Evolutionary conservation across 169 alveolate species (phyloP).

Genomic region (Plasmodium cynomolgi): DNA sequence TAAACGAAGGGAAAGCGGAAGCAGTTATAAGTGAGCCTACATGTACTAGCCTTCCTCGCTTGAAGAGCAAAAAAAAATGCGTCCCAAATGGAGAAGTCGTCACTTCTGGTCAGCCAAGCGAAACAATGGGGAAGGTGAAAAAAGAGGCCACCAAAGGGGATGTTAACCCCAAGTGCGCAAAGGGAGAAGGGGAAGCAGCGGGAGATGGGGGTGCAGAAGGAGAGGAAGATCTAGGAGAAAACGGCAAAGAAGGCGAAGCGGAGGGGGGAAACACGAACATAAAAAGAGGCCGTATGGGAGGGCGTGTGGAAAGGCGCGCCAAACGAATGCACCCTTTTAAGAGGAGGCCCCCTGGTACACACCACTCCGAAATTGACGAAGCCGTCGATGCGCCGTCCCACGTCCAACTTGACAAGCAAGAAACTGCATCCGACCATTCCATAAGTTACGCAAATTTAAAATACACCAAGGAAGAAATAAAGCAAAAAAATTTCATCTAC

Average conservation of each 20-base stretch:
- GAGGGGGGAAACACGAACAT: background rate
- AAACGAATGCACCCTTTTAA: background rate
- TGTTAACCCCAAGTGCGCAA: background rate
- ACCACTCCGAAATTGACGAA: background rate
- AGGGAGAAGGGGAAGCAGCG: background rate
- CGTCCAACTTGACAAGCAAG: slow-evolving; percentile 1
- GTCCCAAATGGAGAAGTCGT: background rate
- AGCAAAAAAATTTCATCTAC: slow-evolving; percentile 14
- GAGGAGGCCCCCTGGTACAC: background rate
- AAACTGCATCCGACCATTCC: slow-evolving; percentile 12
- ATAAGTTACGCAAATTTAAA: slow-evolving; percentile 37
- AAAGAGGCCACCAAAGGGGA: background rate
- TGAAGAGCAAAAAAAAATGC: background rate
- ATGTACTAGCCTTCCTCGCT: background rate
- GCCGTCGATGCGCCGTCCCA: background rate
- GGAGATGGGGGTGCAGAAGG: background rate
- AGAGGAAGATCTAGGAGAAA: too few species aligned
- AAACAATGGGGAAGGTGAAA: background rate
- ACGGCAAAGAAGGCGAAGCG: background rate
- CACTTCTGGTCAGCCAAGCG: background rate
- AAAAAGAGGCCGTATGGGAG: background rate
- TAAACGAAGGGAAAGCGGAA: background rate
- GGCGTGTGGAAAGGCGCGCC: background rate
- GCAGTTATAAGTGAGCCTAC: background rate
- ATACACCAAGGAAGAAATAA: slow-evolving; percentile 9